Percentiles rank a stretch among this genome's conserved stretches.
Conservation (phyloP, 352 stramenopile genomes). For the Phytophthora quininea region DNA sequence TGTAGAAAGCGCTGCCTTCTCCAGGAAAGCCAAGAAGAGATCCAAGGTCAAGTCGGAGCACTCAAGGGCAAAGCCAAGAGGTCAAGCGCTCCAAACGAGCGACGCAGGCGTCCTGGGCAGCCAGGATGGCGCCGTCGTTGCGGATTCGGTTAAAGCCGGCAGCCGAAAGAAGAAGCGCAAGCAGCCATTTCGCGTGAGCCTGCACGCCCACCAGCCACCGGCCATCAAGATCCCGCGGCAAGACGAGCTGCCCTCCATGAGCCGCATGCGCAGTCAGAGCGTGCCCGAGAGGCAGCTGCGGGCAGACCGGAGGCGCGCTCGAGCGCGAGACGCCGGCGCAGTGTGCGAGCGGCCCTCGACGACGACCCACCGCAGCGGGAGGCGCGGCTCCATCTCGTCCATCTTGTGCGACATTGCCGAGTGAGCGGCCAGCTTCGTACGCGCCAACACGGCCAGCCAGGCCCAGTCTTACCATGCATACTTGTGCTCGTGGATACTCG, state of each 20-base stretch:
- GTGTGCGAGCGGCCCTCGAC: slow-evolving; percentile 51
- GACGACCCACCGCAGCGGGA: slow-evolving; percentile 58
- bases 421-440: slow-evolving; percentile 21
- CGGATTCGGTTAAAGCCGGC: slow-evolving; percentile 10
- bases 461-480: too few relatives aligned
- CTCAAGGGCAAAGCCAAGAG: not conserved
- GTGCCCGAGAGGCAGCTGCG: slow-evolving; percentile 43
- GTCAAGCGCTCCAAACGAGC: not conserved
- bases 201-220: slow-evolving; percentile 42
- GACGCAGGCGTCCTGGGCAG: not conserved
- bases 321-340: slow-evolving; percentile 20
- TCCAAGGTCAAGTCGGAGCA: slow-evolving; percentile 15
- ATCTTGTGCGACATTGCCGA: slow-evolving; percentile 65
- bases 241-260: slow-evolving; percentile 43
- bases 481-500: too few relatives aligned
- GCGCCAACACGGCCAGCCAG: too few relatives aligned
- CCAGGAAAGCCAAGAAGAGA: slow-evolving; percentile 34
- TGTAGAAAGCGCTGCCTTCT: not conserved
- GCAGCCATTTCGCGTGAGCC: slow-evolving; percentile 17
- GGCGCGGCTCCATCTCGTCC: slow-evolving; percentile 72
- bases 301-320: slow-evolving; percentile 22
- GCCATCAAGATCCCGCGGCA: slow-evolving; percentile 72
- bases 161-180: slow-evolving; percentile 43
- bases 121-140: not conserved
- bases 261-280: slow-evolving; percentile 47